Conservation (phyloP, 75 land plant genomes). For the Sequoia sempervirens region DNA sequence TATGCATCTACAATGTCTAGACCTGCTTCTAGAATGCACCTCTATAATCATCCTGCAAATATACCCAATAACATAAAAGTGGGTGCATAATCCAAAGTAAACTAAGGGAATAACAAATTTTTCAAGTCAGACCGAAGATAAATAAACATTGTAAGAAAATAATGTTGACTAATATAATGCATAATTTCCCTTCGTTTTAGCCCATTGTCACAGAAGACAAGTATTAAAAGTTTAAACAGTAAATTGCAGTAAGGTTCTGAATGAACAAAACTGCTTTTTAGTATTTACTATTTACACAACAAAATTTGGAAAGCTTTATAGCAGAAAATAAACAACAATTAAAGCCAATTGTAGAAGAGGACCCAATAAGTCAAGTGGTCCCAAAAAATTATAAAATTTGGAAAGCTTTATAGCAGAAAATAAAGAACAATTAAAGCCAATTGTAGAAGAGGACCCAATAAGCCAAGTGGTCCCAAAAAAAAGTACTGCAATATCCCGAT, state of each 20-base stretch:
- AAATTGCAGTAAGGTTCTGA: background rate
- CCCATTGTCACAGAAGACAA: background rate
- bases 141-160: background rate
- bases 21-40: background rate
- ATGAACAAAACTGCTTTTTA: background rate
- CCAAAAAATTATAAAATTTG: no score
- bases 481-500: background rate
- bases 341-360: background rate
- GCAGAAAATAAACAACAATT: background rate
- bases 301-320: background rate
- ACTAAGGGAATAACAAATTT: background rate
- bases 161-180: background rate
- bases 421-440: no score
- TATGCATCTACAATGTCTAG: background rate
- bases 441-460: no score
- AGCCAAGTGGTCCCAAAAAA: no score
- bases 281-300: background rate
- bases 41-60: background rate
- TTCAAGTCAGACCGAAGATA: background rate
- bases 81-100: background rate
- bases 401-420: no score
- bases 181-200: background rate
- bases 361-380: background rate
- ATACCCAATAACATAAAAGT: background rate
- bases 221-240: background rate